phyloP scores from a whole-genome alignment of 805 yeast species.

The Candida ipomoeae region DNA sequence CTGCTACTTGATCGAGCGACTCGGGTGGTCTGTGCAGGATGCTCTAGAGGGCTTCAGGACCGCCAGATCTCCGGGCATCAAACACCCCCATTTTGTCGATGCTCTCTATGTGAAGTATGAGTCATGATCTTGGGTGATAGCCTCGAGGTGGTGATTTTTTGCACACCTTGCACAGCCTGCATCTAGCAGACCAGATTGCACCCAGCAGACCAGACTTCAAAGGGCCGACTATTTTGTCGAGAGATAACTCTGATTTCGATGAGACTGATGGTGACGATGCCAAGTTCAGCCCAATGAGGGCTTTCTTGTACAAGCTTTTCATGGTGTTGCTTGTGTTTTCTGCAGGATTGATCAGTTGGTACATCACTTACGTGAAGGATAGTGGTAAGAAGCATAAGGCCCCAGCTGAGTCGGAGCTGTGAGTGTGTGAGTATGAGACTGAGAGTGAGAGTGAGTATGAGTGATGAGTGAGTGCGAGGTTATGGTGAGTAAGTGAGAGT shows the following conservation, averaged over 20 bases:
- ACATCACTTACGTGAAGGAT: conserved; percentile 52
- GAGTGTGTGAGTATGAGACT: too few relatives aligned
- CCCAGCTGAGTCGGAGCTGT: conserved; percentile 44
- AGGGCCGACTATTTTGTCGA: conserved; percentile 43
- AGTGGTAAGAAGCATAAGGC: conserved; percentile 28
- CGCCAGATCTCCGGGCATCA: conserved; percentile 68
- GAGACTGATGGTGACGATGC: conserved; percentile 14
- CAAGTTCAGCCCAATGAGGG: conserved; percentile 19
- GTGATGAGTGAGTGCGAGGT: too few relatives aligned
- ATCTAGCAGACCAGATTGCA: too few relatives aligned
- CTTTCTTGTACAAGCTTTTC: conserved; percentile 31
- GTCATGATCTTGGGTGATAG: background rate
- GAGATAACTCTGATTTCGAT: conserved; percentile 26
- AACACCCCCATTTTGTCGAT: conserved; percentile 73
- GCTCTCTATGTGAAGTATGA: conserved; percentile 66
- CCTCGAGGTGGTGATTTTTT: too few relatives aligned
- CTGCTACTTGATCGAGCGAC: conserved; percentile 58
- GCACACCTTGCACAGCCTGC: too few relatives aligned
- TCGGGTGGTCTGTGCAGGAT: conserved; percentile 57
- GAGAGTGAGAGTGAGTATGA: too few relatives aligned
- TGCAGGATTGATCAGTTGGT: conserved; percentile 89
- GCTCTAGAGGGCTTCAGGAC: conserved; percentile 56
- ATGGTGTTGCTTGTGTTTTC: conserved; percentile 65
- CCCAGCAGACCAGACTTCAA: too few relatives aligned
- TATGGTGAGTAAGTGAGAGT: too few relatives aligned